Evolutionary conservation across 2,329 filamentous ascomycete genomes (phyloP).

Genomic region (Trichoderma gracile): DNA sequence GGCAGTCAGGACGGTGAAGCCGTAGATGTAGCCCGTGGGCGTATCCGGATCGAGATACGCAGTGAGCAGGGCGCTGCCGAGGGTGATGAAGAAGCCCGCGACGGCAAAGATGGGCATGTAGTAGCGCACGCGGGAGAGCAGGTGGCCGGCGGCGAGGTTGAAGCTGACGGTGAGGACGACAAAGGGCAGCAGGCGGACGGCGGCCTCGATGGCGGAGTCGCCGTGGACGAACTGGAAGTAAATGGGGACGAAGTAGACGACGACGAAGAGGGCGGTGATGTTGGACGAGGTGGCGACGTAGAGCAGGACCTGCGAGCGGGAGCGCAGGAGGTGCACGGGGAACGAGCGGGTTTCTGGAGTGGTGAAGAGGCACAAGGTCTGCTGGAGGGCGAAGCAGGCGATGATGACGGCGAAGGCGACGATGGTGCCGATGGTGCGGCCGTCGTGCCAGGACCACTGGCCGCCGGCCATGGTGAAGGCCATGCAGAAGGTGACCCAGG

Average conservation of each 20-base stretch:
- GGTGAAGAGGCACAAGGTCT: slow-evolving; percentile 13
- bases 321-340: slow-evolving; percentile 15
- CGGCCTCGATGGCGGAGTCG: slow-evolving; percentile 25
- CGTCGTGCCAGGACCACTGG: slow-evolving; percentile 47
- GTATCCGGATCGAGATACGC: slow-evolving; percentile 18
- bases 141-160: slow-evolving; percentile 18
- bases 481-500: slow-evolving; percentile 39
- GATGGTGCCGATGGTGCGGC: slow-evolving; percentile 47
- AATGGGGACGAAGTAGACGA: slow-evolving; percentile 28
- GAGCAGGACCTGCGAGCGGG: slow-evolving; percentile 26
- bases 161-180: slow-evolving; percentile 12
- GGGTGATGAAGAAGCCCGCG: slow-evolving; percentile 24
- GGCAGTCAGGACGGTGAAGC: slow-evolving; percentile 26
- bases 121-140: slow-evolving; percentile 15
- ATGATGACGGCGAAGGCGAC: slow-evolving; percentile 43
- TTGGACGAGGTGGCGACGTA: slow-evolving; percentile 23
- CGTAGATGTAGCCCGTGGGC: slow-evolving; percentile 26
- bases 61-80: slow-evolving; percentile 21
- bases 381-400: background rate
- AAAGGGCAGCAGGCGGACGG: slow-evolving; percentile 27
- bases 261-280: slow-evolving; percentile 25
- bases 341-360: slow-evolving; percentile 5
- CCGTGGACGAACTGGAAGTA: slow-evolving; percentile 29
- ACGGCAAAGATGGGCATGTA: slow-evolving; percentile 26
- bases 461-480: slow-evolving; percentile 51